Evolutionary conservation across 2,329 filamentous ascomycete genomes (phyloP).

Genomic region (Aureobasidium subglaciale): DNA sequence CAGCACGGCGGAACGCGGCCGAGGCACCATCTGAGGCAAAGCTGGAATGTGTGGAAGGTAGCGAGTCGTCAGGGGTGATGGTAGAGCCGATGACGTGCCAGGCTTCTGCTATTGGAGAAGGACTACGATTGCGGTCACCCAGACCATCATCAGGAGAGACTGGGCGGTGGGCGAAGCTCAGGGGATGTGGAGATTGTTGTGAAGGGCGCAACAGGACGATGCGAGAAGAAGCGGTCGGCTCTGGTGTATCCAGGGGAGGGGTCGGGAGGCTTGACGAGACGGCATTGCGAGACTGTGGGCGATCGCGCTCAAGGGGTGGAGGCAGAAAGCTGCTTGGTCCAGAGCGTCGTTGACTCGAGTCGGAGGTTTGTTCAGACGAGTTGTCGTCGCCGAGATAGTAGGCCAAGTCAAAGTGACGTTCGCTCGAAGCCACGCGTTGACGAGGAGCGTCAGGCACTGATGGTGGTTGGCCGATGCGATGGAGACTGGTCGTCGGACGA

Average conservation of each 20-base stretch:
- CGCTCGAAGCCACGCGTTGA: not conserved
- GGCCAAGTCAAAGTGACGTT: not conserved
- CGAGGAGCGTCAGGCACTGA: constrained; percentile 2
- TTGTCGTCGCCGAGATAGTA: not conserved
- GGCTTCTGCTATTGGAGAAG: constrained; percentile 49
- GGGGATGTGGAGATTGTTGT: constrained; percentile 3
- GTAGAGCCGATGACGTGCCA: constrained; percentile 81
- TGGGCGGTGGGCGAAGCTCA: constrained; percentile 1
- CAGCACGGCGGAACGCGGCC: constrained; percentile 35
- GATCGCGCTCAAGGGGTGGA: constrained; percentile 7
- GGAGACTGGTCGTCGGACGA: not conserved
- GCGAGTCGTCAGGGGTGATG: constrained; percentile 71
- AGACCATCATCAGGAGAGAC: constrained; percentile 46
- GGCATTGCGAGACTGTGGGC: constrained; percentile 8
- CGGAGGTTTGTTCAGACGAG: not conserved
- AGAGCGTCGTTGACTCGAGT: not conserved
- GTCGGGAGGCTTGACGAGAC: constrained; percentile 1
- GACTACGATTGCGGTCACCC: constrained; percentile 74
- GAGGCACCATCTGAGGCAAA: constrained; percentile 63
- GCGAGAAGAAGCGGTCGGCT: not conserved
- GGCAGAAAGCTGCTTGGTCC: not conserved
- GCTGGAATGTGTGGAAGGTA: constrained; percentile 74
- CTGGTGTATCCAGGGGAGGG: constrained; percentile 8
- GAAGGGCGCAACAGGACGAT: not conserved
- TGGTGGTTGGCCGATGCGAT: not conserved